Conservation (phyloP, 805 yeast species). For the Myxozyma monticola region DNA sequence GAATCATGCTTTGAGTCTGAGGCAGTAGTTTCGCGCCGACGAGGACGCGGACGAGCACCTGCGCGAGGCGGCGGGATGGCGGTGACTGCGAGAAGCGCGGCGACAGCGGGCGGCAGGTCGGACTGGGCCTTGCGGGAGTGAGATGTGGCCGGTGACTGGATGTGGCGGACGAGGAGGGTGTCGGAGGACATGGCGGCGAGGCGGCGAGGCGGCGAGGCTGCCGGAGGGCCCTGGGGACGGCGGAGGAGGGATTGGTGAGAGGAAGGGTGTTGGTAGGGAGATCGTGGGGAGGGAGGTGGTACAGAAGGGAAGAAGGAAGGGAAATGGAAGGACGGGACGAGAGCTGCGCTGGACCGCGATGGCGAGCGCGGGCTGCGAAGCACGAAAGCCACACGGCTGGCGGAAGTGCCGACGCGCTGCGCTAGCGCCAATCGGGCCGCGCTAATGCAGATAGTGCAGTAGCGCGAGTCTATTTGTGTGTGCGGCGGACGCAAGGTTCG, state of each 20-base stretch:
- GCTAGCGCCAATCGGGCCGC: too few species aligned
- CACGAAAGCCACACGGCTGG: too few species aligned
- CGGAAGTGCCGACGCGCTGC: background rate
- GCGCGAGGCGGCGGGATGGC: conserved; percentile 25
- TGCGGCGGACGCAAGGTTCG: too few species aligned
- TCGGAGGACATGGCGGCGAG: conserved; percentile 11
- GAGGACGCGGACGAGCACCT: background rate
- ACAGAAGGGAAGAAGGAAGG: background rate
- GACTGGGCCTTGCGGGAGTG: conserved; percentile 1
- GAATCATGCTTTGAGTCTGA: background rate
- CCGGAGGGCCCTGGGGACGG: background rate
- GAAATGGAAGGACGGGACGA: background rate
- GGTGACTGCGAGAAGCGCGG: conserved; percentile 31
- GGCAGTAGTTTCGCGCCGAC: background rate
- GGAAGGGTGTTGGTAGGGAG: too few species aligned
- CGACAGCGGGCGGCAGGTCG: conserved; percentile 29
- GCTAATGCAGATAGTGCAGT: too few species aligned
- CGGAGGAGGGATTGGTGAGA: background rate
- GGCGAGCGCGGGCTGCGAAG: too few species aligned
- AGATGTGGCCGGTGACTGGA: conserved; percentile 3
- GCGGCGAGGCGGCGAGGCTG: background rate
- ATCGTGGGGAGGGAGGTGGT: background rate
- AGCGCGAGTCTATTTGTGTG: too few species aligned
- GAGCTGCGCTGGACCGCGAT: too few species aligned
- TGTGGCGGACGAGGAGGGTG: conserved; percentile 16